Base-by-base conservation (phyloP, 2,329 filamentous ascomycete species). In the Spiromastix sp. region DNA sequence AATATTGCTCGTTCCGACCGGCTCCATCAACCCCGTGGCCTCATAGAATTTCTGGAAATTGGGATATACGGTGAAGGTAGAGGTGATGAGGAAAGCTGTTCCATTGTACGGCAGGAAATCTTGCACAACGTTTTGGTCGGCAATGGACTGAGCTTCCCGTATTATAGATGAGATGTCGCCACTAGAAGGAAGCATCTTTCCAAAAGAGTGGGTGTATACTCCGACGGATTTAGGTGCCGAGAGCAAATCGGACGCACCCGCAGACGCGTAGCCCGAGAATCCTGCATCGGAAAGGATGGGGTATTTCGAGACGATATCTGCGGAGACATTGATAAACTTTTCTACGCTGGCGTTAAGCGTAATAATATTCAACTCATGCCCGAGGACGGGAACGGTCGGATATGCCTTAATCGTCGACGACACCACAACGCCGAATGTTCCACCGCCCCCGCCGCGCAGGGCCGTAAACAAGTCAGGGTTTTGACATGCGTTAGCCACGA, bases 401-500 rank as follows among this genome's bases (percentile, higher is more conserved):
- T 10, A 30, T 3, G 27, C 13, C 12, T 30, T 30, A 16, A 30
- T 30, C 16, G 19, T n/a, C 4, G 13, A 15, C 5, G 27, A 30
- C 9, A 66, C 50, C 2, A 78, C 69, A 2, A 77, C 60, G 3
- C 61, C 74, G 42, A 69, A 79, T 19, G 64, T 77, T n/a, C 72
- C 71, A 5, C 66, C 69, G 2, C 76, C 74, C 0, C 75, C 74
- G 3, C 74, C 74, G 27, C 61, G 60, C 1, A 78, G 52, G 1
- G 75, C 77, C 75, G 74, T 81, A 56, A 73, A 79, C 1, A 81
- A 57, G 32, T 79, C 75, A 0, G 57, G 38, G 42, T 79, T 71
- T 20, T 66, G 40, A 0, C 44, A 47, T 0, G 56, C 60, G 2
- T 59, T 66, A 0, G 72, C 72, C 2, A 52, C 64, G 2, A 75